Percentiles rank a stretch among this genome's conserved stretches.
Evolutionary conservation across 371 early-diverging fungal genomes (phyloP).

Genomic region (Mucor mucedo): DNA sequence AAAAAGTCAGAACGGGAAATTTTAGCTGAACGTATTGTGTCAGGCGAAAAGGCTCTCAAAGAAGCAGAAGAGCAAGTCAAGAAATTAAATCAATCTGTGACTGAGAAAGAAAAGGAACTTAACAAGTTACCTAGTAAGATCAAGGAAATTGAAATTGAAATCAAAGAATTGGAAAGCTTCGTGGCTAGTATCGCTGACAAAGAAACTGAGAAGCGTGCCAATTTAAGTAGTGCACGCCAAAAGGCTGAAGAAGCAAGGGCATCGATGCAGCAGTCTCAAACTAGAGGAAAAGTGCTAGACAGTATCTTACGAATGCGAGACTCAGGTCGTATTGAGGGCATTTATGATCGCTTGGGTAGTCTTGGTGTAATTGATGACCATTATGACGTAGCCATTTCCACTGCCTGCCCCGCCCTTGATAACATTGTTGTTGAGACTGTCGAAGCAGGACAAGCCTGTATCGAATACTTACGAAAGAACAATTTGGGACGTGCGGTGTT

Average conservation of each 20-base stretch:
- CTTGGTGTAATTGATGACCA: slow-evolving; percentile 94
- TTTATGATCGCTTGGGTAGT: slow-evolving; percentile 95
- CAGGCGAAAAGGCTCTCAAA: slow-evolving; percentile 58
- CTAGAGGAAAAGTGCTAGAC: slow-evolving; percentile 75
- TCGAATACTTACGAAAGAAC: slow-evolving; percentile 87
- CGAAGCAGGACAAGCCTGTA: slow-evolving; percentile 89
- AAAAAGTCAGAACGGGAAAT: slow-evolving; percentile 79
- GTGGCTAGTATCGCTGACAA: slow-evolving; percentile 27
- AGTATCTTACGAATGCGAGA: slow-evolving; percentile 81
- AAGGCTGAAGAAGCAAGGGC: slow-evolving; percentile 72
- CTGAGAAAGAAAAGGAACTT: slow-evolving; percentile 34
- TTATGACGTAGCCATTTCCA: slow-evolving; percentile 97
- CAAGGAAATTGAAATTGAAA: slow-evolving; percentile 48
- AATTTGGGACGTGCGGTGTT: slow-evolving; percentile 93
- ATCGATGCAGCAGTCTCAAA: slow-evolving; percentile 70
- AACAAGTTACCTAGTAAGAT: slow-evolving; percentile 44
- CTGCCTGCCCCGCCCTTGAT: slow-evolving; percentile 88
- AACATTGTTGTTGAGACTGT: slow-evolving; percentile 97
- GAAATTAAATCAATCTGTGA: slow-evolving; percentile 25
- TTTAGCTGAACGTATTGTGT: slow-evolving; percentile 63
- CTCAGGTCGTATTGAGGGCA: slow-evolving; percentile 82
- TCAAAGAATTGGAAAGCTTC: slow-evolving; percentile 56
- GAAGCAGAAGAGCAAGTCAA: slow-evolving; percentile 67
- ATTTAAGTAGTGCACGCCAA: slow-evolving; percentile 53
- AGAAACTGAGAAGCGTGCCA: slow-evolving; percentile 42